phyloP scores from a whole-genome alignment of 306 rosid genomes.

The Gillenia trifoliata region DNA sequence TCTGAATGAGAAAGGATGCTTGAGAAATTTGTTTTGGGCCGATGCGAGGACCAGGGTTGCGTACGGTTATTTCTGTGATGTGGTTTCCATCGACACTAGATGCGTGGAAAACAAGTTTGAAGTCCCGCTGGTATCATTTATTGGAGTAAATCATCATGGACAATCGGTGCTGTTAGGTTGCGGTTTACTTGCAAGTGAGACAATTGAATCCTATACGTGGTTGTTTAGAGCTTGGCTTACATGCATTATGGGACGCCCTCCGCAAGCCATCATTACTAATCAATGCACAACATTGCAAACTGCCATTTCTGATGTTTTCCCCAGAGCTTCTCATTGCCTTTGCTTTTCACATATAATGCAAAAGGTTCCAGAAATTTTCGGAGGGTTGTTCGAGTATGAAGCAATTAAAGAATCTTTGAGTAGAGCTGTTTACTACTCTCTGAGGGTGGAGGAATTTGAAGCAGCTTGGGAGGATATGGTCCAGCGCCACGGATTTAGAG shows the following conservation, averaged over 20 bases:
- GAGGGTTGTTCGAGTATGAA: conserved; percentile 38
- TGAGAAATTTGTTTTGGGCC: conserved; percentile 72
- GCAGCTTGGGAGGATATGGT: conserved; percentile 65
- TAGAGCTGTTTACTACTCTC: conserved; percentile 49
- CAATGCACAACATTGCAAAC: conserved; percentile 42
- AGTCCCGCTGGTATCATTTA: conserved; percentile 62
- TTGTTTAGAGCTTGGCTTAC: conserved; percentile 74
- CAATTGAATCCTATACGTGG: conserved; percentile 68
- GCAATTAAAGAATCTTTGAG: conserved; percentile 37
- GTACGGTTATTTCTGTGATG: conserved; percentile 55
- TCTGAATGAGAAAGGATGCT: conserved; percentile 61
- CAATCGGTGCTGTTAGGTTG: conserved; percentile 65
- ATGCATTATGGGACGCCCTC: conserved; percentile 62
- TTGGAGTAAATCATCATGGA: conserved; percentile 66
- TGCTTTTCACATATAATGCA: conserved; percentile 46
- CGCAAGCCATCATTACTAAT: conserved; percentile 52
- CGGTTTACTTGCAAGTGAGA: conserved; percentile 55
- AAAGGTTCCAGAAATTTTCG: conserved; percentile 47
- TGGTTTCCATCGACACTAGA: conserved; percentile 44
- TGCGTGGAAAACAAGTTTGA: conserved; percentile 44
- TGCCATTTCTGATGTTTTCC: conserved; percentile 62
- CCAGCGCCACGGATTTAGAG: conserved; percentile 41
- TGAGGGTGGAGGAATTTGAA: conserved; percentile 56
- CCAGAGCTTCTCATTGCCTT: conserved; percentile 63
- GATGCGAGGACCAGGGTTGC: conserved; percentile 47